Conservation (phyloP, 176 grass and related monocot species). For the Lolium rigidum region DNA sequence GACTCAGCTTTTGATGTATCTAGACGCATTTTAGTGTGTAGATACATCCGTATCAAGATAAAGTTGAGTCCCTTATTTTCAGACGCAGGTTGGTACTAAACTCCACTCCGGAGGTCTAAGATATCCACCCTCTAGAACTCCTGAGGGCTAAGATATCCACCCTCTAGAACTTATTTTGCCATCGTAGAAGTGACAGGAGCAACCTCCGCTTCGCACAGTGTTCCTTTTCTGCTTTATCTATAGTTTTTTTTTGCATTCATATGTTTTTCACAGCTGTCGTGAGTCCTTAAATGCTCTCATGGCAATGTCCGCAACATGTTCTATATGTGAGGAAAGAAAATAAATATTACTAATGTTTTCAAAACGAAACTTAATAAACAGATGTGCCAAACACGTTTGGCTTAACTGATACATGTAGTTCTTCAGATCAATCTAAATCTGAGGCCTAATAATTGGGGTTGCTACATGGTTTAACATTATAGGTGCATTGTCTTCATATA, state of each 20-base stretch:
- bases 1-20: too few relatives aligned
- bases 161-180: background rate
- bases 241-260: background rate
- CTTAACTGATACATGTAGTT: background rate
- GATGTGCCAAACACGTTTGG: background rate
- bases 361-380: background rate
- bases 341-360: background rate
- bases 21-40: too few relatives aligned
- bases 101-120: too few relatives aligned
- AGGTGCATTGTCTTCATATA: conserved; percentile 33
- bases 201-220: background rate
- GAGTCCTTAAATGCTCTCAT: background rate
- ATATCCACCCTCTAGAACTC: too few relatives aligned
- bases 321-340: background rate
- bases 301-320: background rate
- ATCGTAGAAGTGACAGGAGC: background rate
- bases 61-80: too few relatives aligned
- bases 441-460: conserved; percentile 29
- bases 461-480: conserved; percentile 4
- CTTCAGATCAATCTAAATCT: conserved; percentile 42
- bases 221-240: background rate
- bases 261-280: background rate
- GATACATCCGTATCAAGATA: too few relatives aligned
- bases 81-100: background rate
- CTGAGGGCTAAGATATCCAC: background rate